Conservation (phyloP, 805 yeast species). For the Kurtzmaniella fragi region DNA sequence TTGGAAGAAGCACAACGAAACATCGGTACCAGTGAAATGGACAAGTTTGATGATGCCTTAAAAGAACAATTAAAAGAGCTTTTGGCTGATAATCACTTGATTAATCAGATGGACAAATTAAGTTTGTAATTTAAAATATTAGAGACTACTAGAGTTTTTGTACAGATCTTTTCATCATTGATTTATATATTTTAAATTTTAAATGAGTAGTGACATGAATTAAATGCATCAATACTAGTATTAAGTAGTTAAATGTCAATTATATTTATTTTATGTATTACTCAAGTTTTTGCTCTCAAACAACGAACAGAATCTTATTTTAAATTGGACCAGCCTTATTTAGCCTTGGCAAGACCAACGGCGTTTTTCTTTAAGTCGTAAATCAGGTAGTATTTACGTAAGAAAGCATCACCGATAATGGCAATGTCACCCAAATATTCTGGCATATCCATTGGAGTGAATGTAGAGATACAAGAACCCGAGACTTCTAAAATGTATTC, state of each 20-base stretch:
- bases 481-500: slow-evolving; percentile 93
- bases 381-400: slow-evolving; percentile 90
- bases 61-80: slow-evolving; percentile 7
- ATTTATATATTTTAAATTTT: too few species aligned
- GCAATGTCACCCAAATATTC: slow-evolving; percentile 96
- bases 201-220: too few species aligned
- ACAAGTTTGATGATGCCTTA: slow-evolving; percentile 18
- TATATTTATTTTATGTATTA: too few species aligned
- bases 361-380: slow-evolving; percentile 89
- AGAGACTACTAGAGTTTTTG: too few species aligned
- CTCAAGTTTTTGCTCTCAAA: too few species aligned
- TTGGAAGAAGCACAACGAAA: slow-evolving; percentile 10
- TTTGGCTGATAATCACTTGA: background rate
- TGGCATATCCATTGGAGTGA: slow-evolving; percentile 97
- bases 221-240: too few species aligned
- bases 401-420: slow-evolving; percentile 94
- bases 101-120: too few species aligned
- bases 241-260: too few species aligned
- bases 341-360: slow-evolving; percentile 87
- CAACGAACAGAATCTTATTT: too few species aligned
- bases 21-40: slow-evolving; percentile 26
- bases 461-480: slow-evolving; percentile 93
- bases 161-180: too few species aligned
- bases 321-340: slow-evolving; percentile 7
- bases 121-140: too few species aligned